Evolutionary conservation across 2,329 filamentous ascomycete species (phyloP).

Genomic region (Aspergillus chevalieri): DNA sequence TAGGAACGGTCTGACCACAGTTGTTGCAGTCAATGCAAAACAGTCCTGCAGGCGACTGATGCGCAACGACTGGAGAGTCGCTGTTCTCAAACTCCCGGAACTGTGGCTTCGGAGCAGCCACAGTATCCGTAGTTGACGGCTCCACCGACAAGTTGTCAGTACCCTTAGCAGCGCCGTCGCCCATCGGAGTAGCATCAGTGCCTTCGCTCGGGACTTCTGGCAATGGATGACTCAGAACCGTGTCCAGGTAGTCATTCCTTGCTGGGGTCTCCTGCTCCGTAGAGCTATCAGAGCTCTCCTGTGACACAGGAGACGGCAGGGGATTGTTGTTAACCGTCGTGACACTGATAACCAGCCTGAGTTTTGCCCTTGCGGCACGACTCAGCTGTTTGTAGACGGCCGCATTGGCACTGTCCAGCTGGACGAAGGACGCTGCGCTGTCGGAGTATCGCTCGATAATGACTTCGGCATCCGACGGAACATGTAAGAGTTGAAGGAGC

Average conservation of each 20-base stretch:
- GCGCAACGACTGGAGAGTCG: slow-evolving; percentile 27
- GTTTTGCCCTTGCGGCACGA: slow-evolving; percentile 93
- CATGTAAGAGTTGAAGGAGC: slow-evolving; percentile 64
- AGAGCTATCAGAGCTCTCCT: slow-evolving; percentile 12
- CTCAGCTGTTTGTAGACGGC: slow-evolving; percentile 95
- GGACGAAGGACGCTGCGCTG: slow-evolving; percentile 73
- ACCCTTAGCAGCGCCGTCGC: neutral
- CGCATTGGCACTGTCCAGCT: slow-evolving; percentile 68
- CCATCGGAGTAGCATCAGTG: neutral
- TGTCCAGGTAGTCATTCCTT: slow-evolving; percentile 38
- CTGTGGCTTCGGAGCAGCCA: slow-evolving; percentile 10
- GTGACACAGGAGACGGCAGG: neutral
- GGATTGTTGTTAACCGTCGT: slow-evolving; percentile 39
- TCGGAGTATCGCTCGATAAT: slow-evolving; percentile 92
- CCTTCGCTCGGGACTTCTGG: slow-evolving; percentile 12
- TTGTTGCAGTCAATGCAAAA: slow-evolving; percentile 93
- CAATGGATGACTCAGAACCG: slow-evolving; percentile 31
- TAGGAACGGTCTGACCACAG: slow-evolving; percentile 71
- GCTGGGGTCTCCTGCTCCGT: slow-evolving; percentile 15
- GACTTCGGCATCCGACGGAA: slow-evolving; percentile 57
- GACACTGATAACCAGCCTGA: slow-evolving; percentile 86
- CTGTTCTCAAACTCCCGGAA: slow-evolving; percentile 25
- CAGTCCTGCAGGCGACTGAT: slow-evolving; percentile 33
- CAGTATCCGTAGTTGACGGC: slow-evolving; percentile 5
- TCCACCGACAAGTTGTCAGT: slow-evolving; percentile 3